Evolutionary conservation across 306 rosid species (phyloP), one percentile per base, ranked within the genome.

Genomic region (Cucumis cinereus): DNA sequence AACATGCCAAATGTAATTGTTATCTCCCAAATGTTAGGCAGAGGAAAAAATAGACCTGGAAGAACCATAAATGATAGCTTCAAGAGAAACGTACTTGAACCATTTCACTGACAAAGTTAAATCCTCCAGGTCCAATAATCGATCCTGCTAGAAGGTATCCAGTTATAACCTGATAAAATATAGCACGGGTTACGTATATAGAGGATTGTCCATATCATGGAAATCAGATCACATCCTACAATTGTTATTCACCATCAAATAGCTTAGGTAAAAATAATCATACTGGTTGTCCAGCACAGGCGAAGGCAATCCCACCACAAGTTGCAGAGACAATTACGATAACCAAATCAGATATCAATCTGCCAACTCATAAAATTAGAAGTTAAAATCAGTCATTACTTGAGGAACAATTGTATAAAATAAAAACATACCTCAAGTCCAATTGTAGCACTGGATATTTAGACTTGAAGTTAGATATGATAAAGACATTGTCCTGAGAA

Each of bases 251-350:
- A 52, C 35, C 33, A 75, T 58, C 23, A 69, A 43, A 75, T 22
- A 77, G 80, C 57, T 53, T 15, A 30, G 52, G 36, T 57, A 66
- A 36, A 69, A 83, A 13, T 43, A 79, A 66, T 59, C 89, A 55
- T 76, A 86, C 89, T 74, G 89, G 89, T 74, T 86, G 89, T 81
- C 89, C 89, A 73, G 89, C 87, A 79, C 89, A 86, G 61, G 89
- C 89, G 59, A 86, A 86, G 83, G 89, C 89, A 67, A 86, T 86
- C 49, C 89, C 89, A 59, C 89, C 89, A 79, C 89, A 86, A 43
- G 89, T 86, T 73, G 89, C 89, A 79, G 81, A 86, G 56, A 86
- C 89, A 76, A 86, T 86, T 60, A 86, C 89, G 26, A 86, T 82
- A 12, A 86, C 89, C 71, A 86, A 72, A 77, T 86, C 89, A 54